These are phyloP conservation scores for Podila clonocystis DNA, from an alignment of 192 early-diverging fungal genomes.

Conservation along the genomic window DNA sequence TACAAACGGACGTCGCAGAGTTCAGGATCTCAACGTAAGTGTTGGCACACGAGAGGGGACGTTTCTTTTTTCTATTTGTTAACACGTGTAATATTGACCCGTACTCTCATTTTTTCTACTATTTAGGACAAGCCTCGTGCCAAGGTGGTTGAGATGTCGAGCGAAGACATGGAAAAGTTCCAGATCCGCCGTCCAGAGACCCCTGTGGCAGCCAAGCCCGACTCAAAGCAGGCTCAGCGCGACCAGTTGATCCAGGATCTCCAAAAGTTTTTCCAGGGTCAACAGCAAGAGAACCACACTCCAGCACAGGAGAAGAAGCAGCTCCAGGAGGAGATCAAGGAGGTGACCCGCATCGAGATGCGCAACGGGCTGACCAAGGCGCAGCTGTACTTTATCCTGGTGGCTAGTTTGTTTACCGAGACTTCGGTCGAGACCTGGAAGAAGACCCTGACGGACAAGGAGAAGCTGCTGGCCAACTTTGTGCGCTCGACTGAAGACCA, in stretches of 20 bases:
- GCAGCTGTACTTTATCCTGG: constrained; percentile 75
- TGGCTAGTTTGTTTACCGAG: constrained; percentile 70
- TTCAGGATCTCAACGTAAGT: constrained; percentile 35
- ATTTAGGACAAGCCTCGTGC: constrained; percentile 66
- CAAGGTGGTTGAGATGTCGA: constrained; percentile 70
- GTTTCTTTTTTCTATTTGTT: no score
- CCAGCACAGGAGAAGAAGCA: constrained; percentile 40
- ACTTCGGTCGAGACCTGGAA: constrained; percentile 48
- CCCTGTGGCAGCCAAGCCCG: constrained; percentile 42
- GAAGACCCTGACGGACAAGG: constrained; percentile 44
- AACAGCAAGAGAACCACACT: not conserved
- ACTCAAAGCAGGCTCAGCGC: constrained; percentile 49
- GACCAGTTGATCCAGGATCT: constrained; percentile 63
- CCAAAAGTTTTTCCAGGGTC: constrained; percentile 56
- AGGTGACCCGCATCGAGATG: constrained; percentile 87
- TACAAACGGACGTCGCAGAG: constrained; percentile 24
- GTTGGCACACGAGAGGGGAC: no score
- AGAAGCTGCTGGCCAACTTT: constrained; percentile 64
- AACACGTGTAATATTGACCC: not conserved
- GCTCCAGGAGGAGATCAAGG: constrained; percentile 73
- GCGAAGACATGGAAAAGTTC: constrained; percentile 65
- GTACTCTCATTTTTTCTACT: not conserved
- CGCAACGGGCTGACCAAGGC: constrained; percentile 83
- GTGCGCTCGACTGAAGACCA: constrained; percentile 70
- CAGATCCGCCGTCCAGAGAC: constrained; percentile 48